Base-by-base conservation (phyloP, 2,329 filamentous ascomycete genomes). In the Dactylellina drechsleri region DNA sequence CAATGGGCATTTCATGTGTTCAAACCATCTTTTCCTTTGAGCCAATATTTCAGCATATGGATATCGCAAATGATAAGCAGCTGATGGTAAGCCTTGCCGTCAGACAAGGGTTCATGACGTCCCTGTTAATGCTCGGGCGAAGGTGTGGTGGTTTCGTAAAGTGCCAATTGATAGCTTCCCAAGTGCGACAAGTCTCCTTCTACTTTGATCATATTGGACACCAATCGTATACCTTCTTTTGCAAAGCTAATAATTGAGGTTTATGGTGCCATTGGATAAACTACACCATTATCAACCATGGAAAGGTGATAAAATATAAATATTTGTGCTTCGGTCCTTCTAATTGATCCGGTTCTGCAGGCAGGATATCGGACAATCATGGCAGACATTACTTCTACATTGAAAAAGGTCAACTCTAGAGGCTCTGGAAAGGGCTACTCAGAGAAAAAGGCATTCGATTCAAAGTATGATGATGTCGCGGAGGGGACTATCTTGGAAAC, bases 391-490 rank as follows among this genome's bases (percentile, higher is more conserved):
- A 50, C 41, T 36, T 16, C 20, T 36, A 18, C 58, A 26, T 26
- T 18, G 20, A 28, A 61, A 16, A 61, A 50, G 23, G 45, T 50
- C 20, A 28, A 36, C 43, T 28, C 23, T 12, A 18, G 8, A 36
- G 23, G 31, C 43, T 28, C n/a, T 20, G 10, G 18, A 16, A 61
- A 31, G 41, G 20, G 31, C 43, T 61, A 23, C 2, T 50, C 49
- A 20, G 40, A 45, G 20, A 15, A 23, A 13, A 45, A 59, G n/a
- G 7, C 15, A 23, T 12, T 47, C 4, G 43, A 26, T 31, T 31
- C 58, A 49, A 13, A 13, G 28, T 62, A 53, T 28, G 45, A 53
- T 28, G 26, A 53, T 41, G 28, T 62, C 28, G 59, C 59, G 6
- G 28, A 5, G 10, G 59, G 59, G 10, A 62, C 47, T 20, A 13